phyloP scores from a whole-genome alignment of 1,284 basidiomycete species.

The Pascua sp. region DNA sequence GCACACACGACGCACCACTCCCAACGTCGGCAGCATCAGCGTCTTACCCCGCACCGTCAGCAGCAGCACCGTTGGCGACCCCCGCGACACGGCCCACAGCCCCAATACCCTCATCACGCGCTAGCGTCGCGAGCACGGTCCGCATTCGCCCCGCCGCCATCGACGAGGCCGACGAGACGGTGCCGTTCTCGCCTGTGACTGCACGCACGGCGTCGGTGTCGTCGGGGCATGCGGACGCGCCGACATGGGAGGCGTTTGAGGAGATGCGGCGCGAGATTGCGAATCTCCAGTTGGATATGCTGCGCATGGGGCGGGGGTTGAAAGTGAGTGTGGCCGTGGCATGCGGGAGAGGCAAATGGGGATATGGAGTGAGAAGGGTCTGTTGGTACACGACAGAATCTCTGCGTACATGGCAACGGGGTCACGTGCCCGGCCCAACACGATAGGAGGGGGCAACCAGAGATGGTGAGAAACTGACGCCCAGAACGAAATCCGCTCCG shows the following conservation, averaged over 20 bases:
- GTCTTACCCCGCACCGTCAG: too few relatives aligned
- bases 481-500: conserved; percentile 32
- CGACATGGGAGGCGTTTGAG: conserved; percentile 15
- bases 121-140: conserved; percentile 5
- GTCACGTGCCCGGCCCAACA: too few relatives aligned
- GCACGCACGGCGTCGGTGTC: not conserved
- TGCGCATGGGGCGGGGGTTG: conserved; percentile 30
- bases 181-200: not conserved
- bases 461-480: not conserved
- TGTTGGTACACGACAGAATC: too few relatives aligned
- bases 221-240: not conserved
- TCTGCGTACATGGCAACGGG: too few relatives aligned
- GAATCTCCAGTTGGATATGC: conserved; percentile 35
- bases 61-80: not conserved
- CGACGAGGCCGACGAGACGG: not conserved
- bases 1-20: too few relatives aligned
- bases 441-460: too few relatives aligned
- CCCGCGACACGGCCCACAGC: not conserved
- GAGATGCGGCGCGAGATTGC: conserved; percentile 28
- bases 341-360: too few relatives aligned
- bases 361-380: too few relatives aligned
- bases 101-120: not conserved
- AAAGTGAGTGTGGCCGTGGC: conserved; percentile 21
- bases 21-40: too few relatives aligned
- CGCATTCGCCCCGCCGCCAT: conserved; percentile 7